Evolutionary conservation across 2,329 filamentous ascomycete species (phyloP).

Genomic region (Stachybotrys chlorohalonatus): DNA sequence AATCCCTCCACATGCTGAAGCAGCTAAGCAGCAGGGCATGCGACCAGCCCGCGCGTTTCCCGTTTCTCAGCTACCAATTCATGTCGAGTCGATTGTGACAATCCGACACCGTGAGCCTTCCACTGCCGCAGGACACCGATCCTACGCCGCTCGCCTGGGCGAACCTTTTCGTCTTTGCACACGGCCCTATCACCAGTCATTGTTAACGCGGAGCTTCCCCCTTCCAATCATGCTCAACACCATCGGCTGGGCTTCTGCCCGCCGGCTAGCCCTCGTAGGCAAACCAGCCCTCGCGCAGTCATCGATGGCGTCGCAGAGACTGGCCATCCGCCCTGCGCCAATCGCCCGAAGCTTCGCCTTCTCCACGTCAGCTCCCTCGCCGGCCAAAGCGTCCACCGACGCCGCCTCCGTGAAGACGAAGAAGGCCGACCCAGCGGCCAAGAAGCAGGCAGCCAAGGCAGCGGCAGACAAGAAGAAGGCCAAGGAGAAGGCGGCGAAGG

Average conservation of each 20-base stretch:
- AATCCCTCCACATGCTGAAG: background rate
- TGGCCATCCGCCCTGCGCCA: conserved; percentile 7
- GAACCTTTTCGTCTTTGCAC: no score
- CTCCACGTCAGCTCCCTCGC: conserved; percentile 14
- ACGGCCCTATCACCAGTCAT: no score
- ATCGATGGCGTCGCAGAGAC: conserved; percentile 11
- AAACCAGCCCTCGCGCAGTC: conserved; percentile 11
- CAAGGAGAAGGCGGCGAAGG: conserved; percentile 1
- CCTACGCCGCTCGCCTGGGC: no score
- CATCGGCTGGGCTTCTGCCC: conserved; percentile 28
- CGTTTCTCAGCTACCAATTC: background rate
- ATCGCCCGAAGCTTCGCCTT: conserved; percentile 20
- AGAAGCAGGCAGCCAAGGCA: conserved; percentile 11
- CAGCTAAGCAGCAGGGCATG: background rate
- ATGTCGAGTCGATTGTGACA: no score
- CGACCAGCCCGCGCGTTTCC: background rate
- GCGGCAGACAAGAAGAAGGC: conserved; percentile 5
- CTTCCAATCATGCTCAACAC: conserved; percentile 28
- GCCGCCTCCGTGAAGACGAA: conserved; percentile 11
- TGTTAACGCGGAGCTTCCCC: no score
- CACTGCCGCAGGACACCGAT: no score
- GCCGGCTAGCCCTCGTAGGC: conserved; percentile 19
- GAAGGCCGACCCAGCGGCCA: conserved; percentile 4
- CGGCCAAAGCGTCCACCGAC: conserved; percentile 9
- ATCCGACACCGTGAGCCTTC: no score